Evolutionary conservation across 2,329 filamentous ascomycete genomes (phyloP), one percentile per base, ranked within the genome.

Genomic region (Aspergillus spinulosporus): DNA sequence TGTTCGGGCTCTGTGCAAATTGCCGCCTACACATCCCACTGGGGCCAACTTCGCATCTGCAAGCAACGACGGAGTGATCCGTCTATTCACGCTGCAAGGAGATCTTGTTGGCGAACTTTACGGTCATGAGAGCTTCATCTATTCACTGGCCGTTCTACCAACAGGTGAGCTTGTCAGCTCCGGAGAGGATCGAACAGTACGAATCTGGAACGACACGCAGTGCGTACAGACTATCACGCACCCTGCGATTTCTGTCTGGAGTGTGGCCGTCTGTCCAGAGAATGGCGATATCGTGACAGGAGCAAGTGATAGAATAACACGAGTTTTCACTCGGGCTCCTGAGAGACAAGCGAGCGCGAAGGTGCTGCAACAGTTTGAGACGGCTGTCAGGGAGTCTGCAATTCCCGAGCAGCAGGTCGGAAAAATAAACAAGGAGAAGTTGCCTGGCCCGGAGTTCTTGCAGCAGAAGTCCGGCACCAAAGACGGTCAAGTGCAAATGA

Each of bases 191-290:
- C 85, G 94, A n/a, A 97, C 94, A 0, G 85, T 96, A 34, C 84
- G 91, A 51, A 80, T 99, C 69, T 99, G 95, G 94, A 87, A 84
- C 64, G 89, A 88, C 45, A 83, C 79, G 11, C 82, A 92, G 55
- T 97, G 93, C 70, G 77, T 96, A 45, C 94, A 99, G 74, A 97
- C 93, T 39, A 97, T 99, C 62, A 97, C 93, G 1, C 92, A 97
- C 67, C 94, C 94, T 8, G 94, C 94, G 7, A 95, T 97, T 54
- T 97, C 93, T 0, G 92, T 99, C 4, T 99, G 94, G 94, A 82
- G 85, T 11, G 91, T 99, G 14, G 89, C 92, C n/a, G 89, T 84
- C 8, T 94, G 90, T 68, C 69, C 81, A 0, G 85, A 90, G 60
- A 95, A 84, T 48, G 93, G 94, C 21, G 95, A 99, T 66, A 93